Percentiles rank a stretch among this genome's conserved stretches.
phyloP scores from a whole-genome alignment of 1,139 yeast species.

The Sugiyamaella castrensis region DNA sequence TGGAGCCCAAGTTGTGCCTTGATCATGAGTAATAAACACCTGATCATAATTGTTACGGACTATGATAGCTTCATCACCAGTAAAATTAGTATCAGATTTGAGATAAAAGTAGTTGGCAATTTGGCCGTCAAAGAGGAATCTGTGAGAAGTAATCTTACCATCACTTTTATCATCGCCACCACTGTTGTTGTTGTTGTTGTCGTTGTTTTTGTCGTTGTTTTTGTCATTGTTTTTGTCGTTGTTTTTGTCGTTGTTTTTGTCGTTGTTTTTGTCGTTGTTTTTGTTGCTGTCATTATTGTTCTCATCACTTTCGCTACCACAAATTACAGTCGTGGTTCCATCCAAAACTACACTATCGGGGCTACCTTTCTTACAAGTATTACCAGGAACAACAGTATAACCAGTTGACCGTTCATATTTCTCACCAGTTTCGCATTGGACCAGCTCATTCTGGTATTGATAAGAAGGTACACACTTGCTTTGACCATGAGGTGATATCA shows the following conservation, averaged over 20 bases:
- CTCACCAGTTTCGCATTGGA: conserved; percentile 20
- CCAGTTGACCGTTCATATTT: conserved; percentile 30
- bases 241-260: conserved; percentile 8
- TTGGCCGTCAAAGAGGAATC: conserved; percentile 33
- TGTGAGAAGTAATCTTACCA: conserved; percentile 6
- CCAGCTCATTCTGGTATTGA: conserved; percentile 20
- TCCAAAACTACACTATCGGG: conserved; percentile 25
- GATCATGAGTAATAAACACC: conserved; percentile 70
- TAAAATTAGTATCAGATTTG: conserved; percentile 38
- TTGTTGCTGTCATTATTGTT: conserved; percentile 8
- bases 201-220: too few species aligned
- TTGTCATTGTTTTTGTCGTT: conserved; percentile 1
- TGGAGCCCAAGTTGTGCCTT: conserved; percentile 60
- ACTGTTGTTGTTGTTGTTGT: conserved; percentile 9
- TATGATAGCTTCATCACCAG: conserved; percentile 60
- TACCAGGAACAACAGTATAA: conserved; percentile 47
- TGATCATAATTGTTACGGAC: conserved; percentile 52
- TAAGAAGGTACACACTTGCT: conserved; percentile 53
- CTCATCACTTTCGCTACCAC: conserved; percentile 14
- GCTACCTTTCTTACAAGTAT: conserved; percentile 42
- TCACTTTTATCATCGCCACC: conserved; percentile 10
- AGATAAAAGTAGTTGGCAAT: conserved; percentile 59
- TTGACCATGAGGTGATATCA: conserved; percentile 41
- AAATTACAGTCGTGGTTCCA: conserved; percentile 21
- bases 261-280: conserved; percentile 5